Percentiles rank a stretch among this genome's conserved stretches.
phyloP scores from a whole-genome alignment of 2,329 filamentous ascomycete species.

The Clonostachys sp. region DNA sequence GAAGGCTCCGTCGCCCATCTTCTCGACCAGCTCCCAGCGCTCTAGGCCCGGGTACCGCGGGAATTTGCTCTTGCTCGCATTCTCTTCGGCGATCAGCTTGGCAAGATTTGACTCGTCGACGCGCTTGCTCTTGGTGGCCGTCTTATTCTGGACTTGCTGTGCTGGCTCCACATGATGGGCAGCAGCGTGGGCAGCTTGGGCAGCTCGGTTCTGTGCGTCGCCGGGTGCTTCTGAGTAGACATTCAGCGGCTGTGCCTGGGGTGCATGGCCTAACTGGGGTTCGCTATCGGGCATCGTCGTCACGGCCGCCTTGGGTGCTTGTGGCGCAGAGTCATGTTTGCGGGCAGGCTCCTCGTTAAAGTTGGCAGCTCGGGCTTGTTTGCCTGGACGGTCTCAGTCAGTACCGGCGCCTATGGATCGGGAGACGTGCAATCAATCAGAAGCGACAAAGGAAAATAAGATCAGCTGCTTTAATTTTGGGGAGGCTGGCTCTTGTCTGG shows the following conservation, averaged over 20 bases:
- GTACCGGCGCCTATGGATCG: slow-evolving; percentile 3
- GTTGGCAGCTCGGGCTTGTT: slow-evolving; percentile 71
- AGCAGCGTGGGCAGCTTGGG: slow-evolving; percentile 62
- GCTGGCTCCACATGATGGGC: slow-evolving; percentile 58
- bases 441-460: neutral
- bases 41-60: slow-evolving; percentile 51
- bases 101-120: slow-evolving; percentile 68
- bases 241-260: slow-evolving; percentile 47
- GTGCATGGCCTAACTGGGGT: slow-evolving; percentile 27
- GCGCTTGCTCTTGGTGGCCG: slow-evolving; percentile 19
- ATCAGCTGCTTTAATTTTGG: neutral
- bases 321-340: slow-evolving; percentile 45
- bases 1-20: slow-evolving; percentile 99
- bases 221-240: slow-evolving; percentile 59
- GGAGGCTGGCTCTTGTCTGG: no score
- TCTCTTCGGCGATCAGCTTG: slow-evolving; percentile 87
- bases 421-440: neutral
- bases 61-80: slow-evolving; percentile 78
- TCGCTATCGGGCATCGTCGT: slow-evolving; percentile 47
- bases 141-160: slow-evolving; percentile 40
- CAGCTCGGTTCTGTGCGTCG: slow-evolving; percentile 61
- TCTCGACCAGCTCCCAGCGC: slow-evolving; percentile 80
- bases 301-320: slow-evolving; percentile 10
- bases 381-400: slow-evolving; percentile 46
- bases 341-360: slow-evolving; percentile 42